Percentiles rank a stretch among this genome's conserved stretches.
Conservation (phyloP, 257 asterid genomes). For the Catharanthus roseus region DNA sequence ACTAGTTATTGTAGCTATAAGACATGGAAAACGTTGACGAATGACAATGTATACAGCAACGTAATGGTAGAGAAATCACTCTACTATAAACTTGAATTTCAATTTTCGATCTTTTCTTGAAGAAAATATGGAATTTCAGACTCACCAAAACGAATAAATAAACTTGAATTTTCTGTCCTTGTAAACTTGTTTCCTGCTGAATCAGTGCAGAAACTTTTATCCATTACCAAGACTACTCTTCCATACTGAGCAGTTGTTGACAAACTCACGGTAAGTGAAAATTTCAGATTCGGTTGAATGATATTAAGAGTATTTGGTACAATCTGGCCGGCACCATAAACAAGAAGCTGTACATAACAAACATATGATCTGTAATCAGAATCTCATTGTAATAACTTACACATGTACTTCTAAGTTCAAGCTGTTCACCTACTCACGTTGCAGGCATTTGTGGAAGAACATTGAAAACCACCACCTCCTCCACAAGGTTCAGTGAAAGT, state of each 20-base stretch:
- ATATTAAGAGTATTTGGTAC: constrained; percentile 50
- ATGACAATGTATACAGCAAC: background rate
- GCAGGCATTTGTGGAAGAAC: constrained; percentile 68
- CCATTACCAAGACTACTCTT: constrained; percentile 62
- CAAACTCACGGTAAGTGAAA: constrained; percentile 53
- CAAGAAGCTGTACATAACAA: constrained; percentile 58
- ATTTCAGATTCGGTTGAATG: constrained; percentile 52
- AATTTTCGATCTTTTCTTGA: background rate
- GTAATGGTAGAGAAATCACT: too few relatives aligned
- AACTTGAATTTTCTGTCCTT: constrained; percentile 70
- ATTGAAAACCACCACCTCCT: constrained; percentile 65
- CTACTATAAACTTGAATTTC: too few relatives aligned
- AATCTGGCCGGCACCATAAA: constrained; percentile 78
- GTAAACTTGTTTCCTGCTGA: constrained; percentile 70
- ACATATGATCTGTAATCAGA: background rate
- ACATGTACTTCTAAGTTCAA: constrained; percentile 13
- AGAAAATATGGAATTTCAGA: constrained; percentile 8
- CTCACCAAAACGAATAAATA: constrained; percentile 72
- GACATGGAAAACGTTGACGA: background rate
- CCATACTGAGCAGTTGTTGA: constrained; percentile 58
- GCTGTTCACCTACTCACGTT: constrained; percentile 66
- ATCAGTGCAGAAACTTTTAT: constrained; percentile 65
- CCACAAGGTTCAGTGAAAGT: constrained; percentile 69
- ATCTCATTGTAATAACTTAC: background rate
- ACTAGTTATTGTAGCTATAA: background rate